Base-by-base conservation (phyloP, 352 stramenopile species). In the Peronospora destructor region DNA sequence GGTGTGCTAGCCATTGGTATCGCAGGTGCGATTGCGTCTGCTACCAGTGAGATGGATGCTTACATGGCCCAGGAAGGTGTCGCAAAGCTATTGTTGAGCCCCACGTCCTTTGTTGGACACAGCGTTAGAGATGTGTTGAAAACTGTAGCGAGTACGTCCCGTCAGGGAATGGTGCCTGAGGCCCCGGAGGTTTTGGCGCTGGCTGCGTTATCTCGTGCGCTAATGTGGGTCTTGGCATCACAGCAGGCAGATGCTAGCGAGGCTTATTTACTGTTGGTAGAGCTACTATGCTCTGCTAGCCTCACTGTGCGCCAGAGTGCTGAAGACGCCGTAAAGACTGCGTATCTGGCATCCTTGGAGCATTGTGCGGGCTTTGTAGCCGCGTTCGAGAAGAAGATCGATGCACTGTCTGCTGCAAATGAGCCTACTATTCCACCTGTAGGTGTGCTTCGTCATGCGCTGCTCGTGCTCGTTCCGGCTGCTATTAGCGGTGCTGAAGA, bases 161-260 rank as follows among this genome's bases (percentile, higher is more conserved):
- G 54, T 25, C 36, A 53, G 28, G 8, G 6, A 2, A 16, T 37
- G n/a, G 53, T 61, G 7, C 33, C 33, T 9, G 68, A 84, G 34
- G 68, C 59, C 2, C 70, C 75, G 0, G 83, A 91, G 37, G 66
- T 85, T 23, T 78, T 78, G 8, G 79, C 76, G 3, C 49, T 91
- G 5, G 53, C 63, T 19, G 61, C 67, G 13, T 55, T 91, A 32
- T 55, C 79, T 19, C 53, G 49, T 8, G 62, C 79, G 29, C 56
- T 91, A 10, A 64, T 73, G 44, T 91, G 79, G 79, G 79, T 87
- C 29, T 63, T 91, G 10, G 67, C 73, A 30, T 88, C 75, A 4
- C 61, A 85, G 39, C 75, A 88, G 35, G 41, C 65, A 16, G 58
- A 85, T 37, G 53, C 65, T 6, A 66, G 42, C 6, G 64, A 66